Base-by-base conservation (phyloP, 129 eudicot species). In the Centrapalus pauciflorus region DNA sequence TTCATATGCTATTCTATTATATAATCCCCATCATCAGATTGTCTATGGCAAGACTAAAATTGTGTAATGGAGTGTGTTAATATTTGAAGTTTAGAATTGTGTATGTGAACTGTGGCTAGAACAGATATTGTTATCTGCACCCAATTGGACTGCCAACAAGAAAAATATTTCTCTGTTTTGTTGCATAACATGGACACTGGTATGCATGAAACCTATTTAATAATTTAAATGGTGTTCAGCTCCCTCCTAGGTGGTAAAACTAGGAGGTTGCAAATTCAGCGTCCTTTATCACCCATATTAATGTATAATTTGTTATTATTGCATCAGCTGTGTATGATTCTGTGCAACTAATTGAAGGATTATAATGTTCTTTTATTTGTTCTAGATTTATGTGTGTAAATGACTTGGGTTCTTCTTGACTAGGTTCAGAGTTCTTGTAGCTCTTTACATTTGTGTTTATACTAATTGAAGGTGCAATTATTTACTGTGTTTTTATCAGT, bases 391-490 rank as follows among this genome's bases (percentile, higher is more conserved):
- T 17, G 16, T 38, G n/a, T 67, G 61, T 68, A 37, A 66, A 17
- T 55, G 23, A 50, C 8, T 2, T 33, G 48, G 20, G 2, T 20
- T 45, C 2, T 21, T 49, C 14, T 50, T 12, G 38, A 55, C 21
- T 41, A 56, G 29, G 46, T 27, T 70, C 17, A 29, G 37, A 46
- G 26, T 20, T 45, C 46, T n/a, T 59, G 35, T 59, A 29, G 58
- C 26, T 59, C 37, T 59, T 49, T 57, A 21, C 57, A 43, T 70
- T 45, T 70, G 76, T 71, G 56, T 27, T 40, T 40, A 19, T 70
- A 38, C 65, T 30, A 28, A 45, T 9, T 67, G 14, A 70, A 28
- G 66, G 46, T 41, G 33, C 55, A 24, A 35, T 7, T 1, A 26
- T 55, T 68, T 14, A 40, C 7, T 0, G 25, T 52, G 23, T 34